Conservation (phyloP, 2,329 filamentous ascomycete genomes). For the Ophiostoma ulmi region DNA sequence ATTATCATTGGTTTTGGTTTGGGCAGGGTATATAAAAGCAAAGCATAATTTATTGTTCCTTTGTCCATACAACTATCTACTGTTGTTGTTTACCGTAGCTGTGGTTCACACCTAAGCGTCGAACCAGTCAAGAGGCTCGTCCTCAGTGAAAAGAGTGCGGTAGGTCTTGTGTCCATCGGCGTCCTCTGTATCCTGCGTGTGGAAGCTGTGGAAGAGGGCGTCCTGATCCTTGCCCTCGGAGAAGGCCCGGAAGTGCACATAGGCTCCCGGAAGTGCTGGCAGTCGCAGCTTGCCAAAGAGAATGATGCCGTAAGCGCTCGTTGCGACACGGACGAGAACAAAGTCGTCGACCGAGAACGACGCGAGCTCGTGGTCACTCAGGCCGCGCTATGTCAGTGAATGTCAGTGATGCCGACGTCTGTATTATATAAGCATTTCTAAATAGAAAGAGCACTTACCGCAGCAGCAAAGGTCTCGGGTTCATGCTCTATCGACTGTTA, state of each 20-base stretch:
- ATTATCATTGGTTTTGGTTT: conserved; percentile 1
- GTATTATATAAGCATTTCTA: not conserved
- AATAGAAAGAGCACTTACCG: conserved; percentile 33
- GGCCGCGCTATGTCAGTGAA: conserved; percentile 28
- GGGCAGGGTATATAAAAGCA: conserved; percentile 6
- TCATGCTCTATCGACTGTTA: conserved; percentile 44
- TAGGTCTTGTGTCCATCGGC: conserved; percentile 41
- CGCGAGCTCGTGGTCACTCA: conserved; percentile 39
- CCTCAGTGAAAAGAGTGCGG: conserved; percentile 43
- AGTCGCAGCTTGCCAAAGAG: conserved; percentile 47
- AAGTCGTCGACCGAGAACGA: conserved; percentile 40
- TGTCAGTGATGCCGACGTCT: not conserved
- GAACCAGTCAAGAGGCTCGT: conserved; percentile 51
- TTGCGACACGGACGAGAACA: conserved; percentile 41
- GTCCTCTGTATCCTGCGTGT: conserved; percentile 41
- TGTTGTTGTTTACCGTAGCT: not conserved
- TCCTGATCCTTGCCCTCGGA: conserved; percentile 40
- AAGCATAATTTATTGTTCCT: conserved; percentile 7
- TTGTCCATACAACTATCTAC: not conserved
- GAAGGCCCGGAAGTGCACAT: conserved; percentile 47
- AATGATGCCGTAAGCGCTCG: conserved; percentile 45
- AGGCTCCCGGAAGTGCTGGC: conserved; percentile 39
- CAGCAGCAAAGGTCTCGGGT: conserved; percentile 48
- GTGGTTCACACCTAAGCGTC: conserved; percentile 37
- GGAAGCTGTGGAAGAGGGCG: conserved; percentile 44